Evolutionary conservation across 176 grass and related monocot genomes (phyloP).

Genomic region (Dendrocalamus sinicus): DNA sequence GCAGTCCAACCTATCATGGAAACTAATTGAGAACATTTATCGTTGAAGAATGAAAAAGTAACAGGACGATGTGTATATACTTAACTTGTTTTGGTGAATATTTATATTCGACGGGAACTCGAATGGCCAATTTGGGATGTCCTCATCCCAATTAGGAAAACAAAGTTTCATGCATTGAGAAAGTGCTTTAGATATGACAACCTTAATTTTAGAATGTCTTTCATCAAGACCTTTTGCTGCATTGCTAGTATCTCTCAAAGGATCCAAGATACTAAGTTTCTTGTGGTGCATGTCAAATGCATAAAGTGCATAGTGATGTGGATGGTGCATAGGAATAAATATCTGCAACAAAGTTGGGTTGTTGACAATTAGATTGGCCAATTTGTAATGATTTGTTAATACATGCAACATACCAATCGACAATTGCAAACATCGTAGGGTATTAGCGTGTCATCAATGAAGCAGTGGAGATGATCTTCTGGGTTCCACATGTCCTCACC

Average conservation of each 20-base stretch:
- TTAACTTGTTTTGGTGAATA: too few relatives aligned
- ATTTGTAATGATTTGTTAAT: too few relatives aligned
- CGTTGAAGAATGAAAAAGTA: too few relatives aligned
- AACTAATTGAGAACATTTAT: too few relatives aligned
- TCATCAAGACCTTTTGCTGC: fast-evolving
- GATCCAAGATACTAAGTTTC: background rate
- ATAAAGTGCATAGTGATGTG: background rate
- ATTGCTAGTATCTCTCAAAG: background rate
- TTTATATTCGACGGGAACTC: too few relatives aligned
- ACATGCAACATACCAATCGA: background rate
- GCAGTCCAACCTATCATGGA: too few relatives aligned
- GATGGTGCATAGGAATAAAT: background rate
- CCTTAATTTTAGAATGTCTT: background rate
- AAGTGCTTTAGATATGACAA: background rate
- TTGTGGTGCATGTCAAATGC: background rate
- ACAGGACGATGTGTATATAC: too few relatives aligned
- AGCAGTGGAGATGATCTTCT: background rate
- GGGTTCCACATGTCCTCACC: background rate
- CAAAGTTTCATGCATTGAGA: background rate
- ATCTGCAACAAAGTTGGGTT: background rate
- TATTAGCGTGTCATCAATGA: background rate
- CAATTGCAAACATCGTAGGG: background rate
- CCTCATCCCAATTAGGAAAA: background rate
- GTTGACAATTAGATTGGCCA: too few relatives aligned
- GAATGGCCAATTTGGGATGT: too few relatives aligned